Base-by-base conservation (phyloP, 1,284 basidiomycete genomes). In the Blastosporella zonata region DNA sequence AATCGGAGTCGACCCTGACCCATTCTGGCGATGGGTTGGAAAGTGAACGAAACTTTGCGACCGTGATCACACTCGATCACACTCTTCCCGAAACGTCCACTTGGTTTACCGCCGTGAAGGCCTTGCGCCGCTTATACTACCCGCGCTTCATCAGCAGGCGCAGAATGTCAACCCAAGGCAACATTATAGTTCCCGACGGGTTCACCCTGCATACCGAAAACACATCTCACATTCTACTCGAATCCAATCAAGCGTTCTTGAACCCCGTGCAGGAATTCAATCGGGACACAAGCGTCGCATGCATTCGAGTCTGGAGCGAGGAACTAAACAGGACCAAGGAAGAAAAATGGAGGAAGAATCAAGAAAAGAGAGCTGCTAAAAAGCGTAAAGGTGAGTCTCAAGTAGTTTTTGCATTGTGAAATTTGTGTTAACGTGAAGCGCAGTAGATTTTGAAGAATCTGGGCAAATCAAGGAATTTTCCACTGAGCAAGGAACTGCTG, bases 241-340 rank as follows among this genome's bases (percentile, higher is more conserved):
- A 87, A 0, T 76, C 84, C 38, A 84, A 90, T 60, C 85, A 89
- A 54, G 89, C 93, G 1, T 99, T 99, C 69, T 73, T 99, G 51
- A 99, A 99, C 64, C 96, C 97, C 1, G 90, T 98, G 6, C 96
- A 99, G 63, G 93, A 99, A 67, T 99, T 97, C 76, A 99, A 99
- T 69, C 80, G 97, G 36, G 96, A 99, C 68, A 69, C 94, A 46
- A 93, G 90, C 55, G 87, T 97, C 28, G 89, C 94, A 6, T 89
- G 87, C 54, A 98, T 99, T 53, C 77, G 81, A 13, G 80, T 84
- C 1, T 97, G 93, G 92, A 84, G 85, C 52, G 84, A 94, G 58
- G 74, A 84, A 36, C 61, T 84, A 54, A 82, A 93, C 63, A 77
- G 71, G 56, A 50, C 50, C 15, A 87, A 87, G 67, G 77, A 82